Evolutionary conservation across 108 stramenopile species (phyloP).

Genomic region (Nitzschia sp.): DNA sequence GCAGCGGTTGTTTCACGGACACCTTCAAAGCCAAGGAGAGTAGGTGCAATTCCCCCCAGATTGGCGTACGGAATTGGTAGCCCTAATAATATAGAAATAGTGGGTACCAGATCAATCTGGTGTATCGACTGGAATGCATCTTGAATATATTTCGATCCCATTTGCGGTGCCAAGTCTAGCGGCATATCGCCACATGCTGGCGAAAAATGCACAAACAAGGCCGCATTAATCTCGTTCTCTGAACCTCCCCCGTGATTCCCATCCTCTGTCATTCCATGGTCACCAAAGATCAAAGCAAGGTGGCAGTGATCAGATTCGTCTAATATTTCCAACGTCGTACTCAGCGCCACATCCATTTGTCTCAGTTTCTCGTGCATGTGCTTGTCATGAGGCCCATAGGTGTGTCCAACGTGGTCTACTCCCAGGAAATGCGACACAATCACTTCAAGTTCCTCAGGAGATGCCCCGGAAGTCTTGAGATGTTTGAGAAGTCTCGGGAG

Average conservation of each 20-base stretch:
- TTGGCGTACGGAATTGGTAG: constrained; percentile 94
- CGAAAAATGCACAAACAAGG: constrained; percentile 86
- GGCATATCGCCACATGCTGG: constrained; percentile 54
- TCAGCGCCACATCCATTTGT: constrained; percentile 88
- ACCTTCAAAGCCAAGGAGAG: constrained; percentile 52
- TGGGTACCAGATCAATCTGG: constrained; percentile 96
- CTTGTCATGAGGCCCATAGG: constrained; percentile 84
- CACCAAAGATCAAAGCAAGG: constrained; percentile 76
- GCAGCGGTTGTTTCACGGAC: constrained; percentile 55
- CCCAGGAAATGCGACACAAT: constrained; percentile 91
- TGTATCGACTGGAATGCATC: constrained; percentile 52
- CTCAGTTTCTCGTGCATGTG: constrained; percentile 88
- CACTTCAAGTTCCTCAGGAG: constrained; percentile 53
- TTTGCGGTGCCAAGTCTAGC: constrained; percentile 25
- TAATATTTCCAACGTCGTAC: constrained; percentile 52
- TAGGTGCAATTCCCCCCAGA: constrained; percentile 87
- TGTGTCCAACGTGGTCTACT: constrained; percentile 97
- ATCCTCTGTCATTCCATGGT: constrained; percentile 99
- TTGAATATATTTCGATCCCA: constrained; percentile 36
- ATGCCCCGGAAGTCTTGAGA: constrained; percentile 32
- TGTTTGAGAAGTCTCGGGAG: constrained; percentile 53
- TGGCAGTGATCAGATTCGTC: constrained; percentile 56
- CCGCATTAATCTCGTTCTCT: constrained; percentile 91
- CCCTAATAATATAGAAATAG: constrained; percentile 85
- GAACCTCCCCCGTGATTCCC: constrained; percentile 98